These are phyloP conservation scores for Malbranchea cinnamomea DNA, from an alignment of 2,329 filamentous ascomycete genomes.

Conservation along the genomic window DNA sequence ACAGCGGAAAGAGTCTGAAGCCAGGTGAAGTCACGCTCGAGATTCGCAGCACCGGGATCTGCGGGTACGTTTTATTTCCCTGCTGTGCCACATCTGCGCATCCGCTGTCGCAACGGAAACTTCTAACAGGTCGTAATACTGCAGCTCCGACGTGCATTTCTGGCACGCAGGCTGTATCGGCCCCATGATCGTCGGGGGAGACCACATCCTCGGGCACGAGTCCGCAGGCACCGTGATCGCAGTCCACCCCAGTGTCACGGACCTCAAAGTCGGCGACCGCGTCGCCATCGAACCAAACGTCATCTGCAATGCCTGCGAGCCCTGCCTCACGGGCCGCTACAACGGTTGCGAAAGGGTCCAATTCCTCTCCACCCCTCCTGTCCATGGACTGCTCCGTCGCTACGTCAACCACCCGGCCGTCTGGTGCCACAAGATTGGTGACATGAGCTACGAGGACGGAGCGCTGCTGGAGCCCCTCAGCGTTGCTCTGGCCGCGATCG, in stretches of 20 bases:
- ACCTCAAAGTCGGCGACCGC: constrained; percentile 70
- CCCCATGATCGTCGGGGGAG: constrained; percentile 78
- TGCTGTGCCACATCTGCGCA: no score
- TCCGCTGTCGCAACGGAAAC: not conserved
- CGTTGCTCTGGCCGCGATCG: constrained; percentile 76
- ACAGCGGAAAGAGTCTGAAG: constrained; percentile 51
- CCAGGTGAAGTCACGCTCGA: constrained; percentile 75
- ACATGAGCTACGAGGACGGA: constrained; percentile 85
- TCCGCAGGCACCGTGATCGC: constrained; percentile 67
- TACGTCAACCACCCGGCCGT: constrained; percentile 90
- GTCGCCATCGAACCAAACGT: constrained; percentile 91
- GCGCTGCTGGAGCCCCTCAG: constrained; percentile 80
- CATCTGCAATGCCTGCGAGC: constrained; percentile 80
- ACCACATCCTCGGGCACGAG: constrained; percentile 91
- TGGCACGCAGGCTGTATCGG: constrained; percentile 94
- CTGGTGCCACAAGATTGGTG: constrained; percentile 92
- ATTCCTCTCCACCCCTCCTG: constrained; percentile 83
- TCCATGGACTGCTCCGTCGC: constrained; percentile 70
- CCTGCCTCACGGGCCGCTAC: constrained; percentile 82
- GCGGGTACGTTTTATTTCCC: constrained; percentile 47
- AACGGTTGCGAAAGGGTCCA: constrained; percentile 79
- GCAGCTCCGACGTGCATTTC: constrained; percentile 85
- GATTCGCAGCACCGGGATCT: constrained; percentile 90
- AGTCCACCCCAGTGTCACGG: constrained; percentile 55
- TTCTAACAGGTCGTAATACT: not conserved